Conservation (phyloP, 2,329 filamentous ascomycete species). For the Trichophyton equinum region DNA sequence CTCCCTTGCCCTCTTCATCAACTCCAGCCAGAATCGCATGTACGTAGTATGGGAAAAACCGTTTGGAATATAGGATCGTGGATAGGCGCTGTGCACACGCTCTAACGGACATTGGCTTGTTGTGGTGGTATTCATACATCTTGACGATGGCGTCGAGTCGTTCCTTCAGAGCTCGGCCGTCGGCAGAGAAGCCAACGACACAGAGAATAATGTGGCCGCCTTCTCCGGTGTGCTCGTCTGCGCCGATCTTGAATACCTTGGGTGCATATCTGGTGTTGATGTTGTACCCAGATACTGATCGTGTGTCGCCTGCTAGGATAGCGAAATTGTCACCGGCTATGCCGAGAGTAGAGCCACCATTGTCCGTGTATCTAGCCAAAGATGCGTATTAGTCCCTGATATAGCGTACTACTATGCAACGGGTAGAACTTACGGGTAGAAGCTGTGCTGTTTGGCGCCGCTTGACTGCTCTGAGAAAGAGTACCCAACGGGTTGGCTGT, state of each 20-base stretch:
- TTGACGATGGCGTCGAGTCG: conserved; percentile 89
- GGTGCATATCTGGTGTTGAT: conserved; percentile 95
- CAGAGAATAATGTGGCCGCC: conserved; percentile 81
- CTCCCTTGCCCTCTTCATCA: conserved; percentile 87
- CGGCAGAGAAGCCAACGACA: conserved; percentile 89
- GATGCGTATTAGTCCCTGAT: neutral
- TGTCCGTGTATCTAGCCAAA: conserved; percentile 65
- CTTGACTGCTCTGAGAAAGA: conserved; percentile 45
- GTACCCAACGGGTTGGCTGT: conserved; percentile 44
- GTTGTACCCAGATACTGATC: conserved; percentile 90
- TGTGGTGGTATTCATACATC: conserved; percentile 97
- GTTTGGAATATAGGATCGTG: conserved; percentile 92
- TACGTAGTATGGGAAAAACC: conserved; percentile 98
- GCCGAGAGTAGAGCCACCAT: conserved; percentile 89
- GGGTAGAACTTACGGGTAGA: conserved; percentile 63
- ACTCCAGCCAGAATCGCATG: conserved; percentile 86
- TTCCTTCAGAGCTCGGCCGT: conserved; percentile 87
- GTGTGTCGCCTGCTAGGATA: conserved; percentile 94
- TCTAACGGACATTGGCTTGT: conserved; percentile 87
- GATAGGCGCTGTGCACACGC: conserved; percentile 91
- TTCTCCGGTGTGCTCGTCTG: conserved; percentile 70
- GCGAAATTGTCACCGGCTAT: conserved; percentile 90
- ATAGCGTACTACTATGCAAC: conserved; percentile 6
- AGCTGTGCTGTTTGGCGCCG: conserved; percentile 57
- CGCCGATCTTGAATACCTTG: conserved; percentile 95